Conservation (phyloP, 192 early-diverging fungal species). For the Umbelopsis sp. region DNA sequence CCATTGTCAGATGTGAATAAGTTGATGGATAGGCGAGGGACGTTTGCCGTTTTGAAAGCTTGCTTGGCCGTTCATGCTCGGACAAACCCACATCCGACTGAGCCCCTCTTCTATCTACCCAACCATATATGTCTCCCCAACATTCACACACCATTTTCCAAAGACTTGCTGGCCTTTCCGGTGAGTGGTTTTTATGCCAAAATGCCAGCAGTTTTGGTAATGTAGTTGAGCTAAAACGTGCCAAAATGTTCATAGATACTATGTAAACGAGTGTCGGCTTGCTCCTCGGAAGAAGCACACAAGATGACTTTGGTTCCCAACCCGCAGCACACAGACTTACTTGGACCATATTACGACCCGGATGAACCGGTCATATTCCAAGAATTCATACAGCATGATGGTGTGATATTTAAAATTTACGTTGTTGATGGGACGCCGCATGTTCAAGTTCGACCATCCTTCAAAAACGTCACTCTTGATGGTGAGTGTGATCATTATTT, state of each 20-base stretch:
- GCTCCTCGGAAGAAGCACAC: constrained; percentile 39
- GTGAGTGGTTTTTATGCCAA: neutral
- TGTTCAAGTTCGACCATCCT: constrained; percentile 35
- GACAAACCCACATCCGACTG: neutral
- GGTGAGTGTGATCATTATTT: neutral
- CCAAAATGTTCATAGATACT: constrained; percentile 19
- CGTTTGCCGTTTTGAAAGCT: constrained; percentile 3
- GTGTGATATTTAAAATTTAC: constrained; percentile 41
- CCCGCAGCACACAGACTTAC: neutral
- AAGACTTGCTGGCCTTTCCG: constrained; percentile 22
- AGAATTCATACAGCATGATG: constrained; percentile 44
- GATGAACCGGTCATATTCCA: constrained; percentile 40
- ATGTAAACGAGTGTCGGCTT: constrained; percentile 39
- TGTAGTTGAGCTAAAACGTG: neutral
- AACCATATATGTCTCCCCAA: constrained; percentile 14
- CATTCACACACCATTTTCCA: constrained; percentile 10
- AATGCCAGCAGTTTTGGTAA: too few species aligned
- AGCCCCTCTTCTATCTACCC: constrained; percentile 18
- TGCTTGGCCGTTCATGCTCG: neutral
- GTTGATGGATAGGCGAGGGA: constrained; percentile 31
- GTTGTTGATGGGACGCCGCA: constrained; percentile 30
- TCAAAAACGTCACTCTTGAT: constrained; percentile 26
- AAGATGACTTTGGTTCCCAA: constrained; percentile 39
- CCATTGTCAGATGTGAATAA: constrained; percentile 29
- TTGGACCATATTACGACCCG: constrained; percentile 8